Percentiles rank a stretch among this genome's conserved stretches.
Evolutionary conservation across 495 filamentous ascomycete genomes (phyloP).

Genomic region (Xylaria flabelliformis): DNA sequence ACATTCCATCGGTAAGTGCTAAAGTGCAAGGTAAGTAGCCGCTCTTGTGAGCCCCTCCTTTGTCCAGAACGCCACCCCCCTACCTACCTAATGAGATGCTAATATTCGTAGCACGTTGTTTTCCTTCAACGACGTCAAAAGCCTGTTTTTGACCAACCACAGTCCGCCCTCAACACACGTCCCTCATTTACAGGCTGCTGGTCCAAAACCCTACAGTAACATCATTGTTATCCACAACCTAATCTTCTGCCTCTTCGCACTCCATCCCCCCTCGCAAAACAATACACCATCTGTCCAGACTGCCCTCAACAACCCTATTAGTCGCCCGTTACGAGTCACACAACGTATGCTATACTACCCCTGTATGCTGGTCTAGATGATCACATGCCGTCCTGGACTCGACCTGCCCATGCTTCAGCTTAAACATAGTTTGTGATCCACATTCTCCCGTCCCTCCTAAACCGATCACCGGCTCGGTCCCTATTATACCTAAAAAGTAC

Average conservation of each 20-base stretch:
- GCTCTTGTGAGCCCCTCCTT: constrained; percentile 3
- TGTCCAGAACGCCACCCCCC: background rate
- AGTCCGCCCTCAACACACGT: constrained; percentile 37
- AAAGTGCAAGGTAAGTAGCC: background rate
- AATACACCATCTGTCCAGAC: constrained; percentile 3
- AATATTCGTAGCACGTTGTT: constrained; percentile 21
- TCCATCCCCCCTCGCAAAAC: constrained; percentile 8
- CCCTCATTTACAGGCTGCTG: constrained; percentile 39
- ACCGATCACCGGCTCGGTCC: constrained; percentile 16
- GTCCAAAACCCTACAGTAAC: constrained; percentile 7
- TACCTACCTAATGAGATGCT: constrained; percentile 23
- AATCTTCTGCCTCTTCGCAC: background rate
- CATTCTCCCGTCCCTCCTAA: constrained; percentile 2
- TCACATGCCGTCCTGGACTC: constrained; percentile 17
- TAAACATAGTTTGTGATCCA: background rate
- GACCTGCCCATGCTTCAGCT: background rate
- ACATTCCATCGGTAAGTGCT: background rate
- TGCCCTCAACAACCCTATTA: background rate
- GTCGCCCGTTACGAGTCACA: constrained; percentile 10
- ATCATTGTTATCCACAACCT: background rate
- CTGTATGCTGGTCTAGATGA: background rate
- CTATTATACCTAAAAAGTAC: background rate
- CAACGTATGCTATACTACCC: background rate
- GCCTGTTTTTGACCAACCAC: constrained; percentile 39
- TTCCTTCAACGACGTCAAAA: constrained; percentile 27